phyloP scores from a whole-genome alignment of 176 grass and related monocot genomes.

The Puccinellia tenuiflora region DNA sequence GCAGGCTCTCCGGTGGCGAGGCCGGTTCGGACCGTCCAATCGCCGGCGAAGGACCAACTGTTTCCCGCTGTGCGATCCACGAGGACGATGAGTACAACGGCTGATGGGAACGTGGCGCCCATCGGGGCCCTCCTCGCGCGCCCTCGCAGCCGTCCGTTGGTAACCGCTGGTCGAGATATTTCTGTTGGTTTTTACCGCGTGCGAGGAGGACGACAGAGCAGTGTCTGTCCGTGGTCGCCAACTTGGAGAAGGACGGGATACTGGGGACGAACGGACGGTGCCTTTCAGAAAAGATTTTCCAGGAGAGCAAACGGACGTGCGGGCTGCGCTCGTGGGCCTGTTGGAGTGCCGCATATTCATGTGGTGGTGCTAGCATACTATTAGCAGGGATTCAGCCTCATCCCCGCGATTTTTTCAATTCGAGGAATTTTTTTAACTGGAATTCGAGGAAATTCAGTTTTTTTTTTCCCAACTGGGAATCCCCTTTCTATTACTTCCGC shows the following conservation, averaged over 20 bases:
- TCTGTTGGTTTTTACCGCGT: slow-evolving; percentile 17
- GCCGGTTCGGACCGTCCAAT: slow-evolving; percentile 25
- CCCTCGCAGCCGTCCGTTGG: slow-evolving; percentile 19
- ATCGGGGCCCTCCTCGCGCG: background rate
- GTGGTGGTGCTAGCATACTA: no score
- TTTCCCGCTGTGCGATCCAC: background rate
- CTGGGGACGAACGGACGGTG: no score
- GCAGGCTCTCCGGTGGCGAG: background rate
- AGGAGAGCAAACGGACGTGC: no score
- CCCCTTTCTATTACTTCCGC: no score
- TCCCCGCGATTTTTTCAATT: no score
- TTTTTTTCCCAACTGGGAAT: no score
- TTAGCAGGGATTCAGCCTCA: no score
- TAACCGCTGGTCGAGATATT: slow-evolving; percentile 17
- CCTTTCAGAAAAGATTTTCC: no score
- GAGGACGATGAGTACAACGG: background rate
- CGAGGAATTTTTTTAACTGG: no score
- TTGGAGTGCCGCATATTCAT: no score
- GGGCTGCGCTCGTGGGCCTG: no score
- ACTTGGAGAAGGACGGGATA: background rate
- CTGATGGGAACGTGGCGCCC: slow-evolving; percentile 22
- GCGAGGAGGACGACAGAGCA: background rate
- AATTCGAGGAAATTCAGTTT: no score
- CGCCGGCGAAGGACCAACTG: background rate
- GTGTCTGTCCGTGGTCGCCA: background rate